These are phyloP conservation scores for Lagenaria siceraria DNA, from an alignment of 306 rosid species.

Conservation along the genomic window DNA sequence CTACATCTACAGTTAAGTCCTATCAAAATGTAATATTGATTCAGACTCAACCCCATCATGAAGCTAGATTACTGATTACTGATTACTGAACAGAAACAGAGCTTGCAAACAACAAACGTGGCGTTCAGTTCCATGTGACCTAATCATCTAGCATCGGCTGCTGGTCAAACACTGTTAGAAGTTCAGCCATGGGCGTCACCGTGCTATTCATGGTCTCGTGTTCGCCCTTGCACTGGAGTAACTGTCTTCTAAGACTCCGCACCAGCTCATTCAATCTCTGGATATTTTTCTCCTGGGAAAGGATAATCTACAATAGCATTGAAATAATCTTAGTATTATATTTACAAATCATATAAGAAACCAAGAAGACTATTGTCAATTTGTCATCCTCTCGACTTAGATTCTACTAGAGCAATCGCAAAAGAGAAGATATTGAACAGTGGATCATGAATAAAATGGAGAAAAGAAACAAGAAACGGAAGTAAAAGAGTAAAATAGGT, in stretches of 20 bases:
- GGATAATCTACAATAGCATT: conserved; percentile 34
- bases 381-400: neutral
- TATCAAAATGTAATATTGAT: neutral
- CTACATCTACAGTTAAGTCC: neutral
- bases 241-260: conserved; percentile 34
- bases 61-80: conserved; percentile 4
- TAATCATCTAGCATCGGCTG: conserved; percentile 40
- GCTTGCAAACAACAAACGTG: neutral
- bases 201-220: conserved; percentile 22
- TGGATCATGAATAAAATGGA: neutral
- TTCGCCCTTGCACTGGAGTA: conserved; percentile 33
- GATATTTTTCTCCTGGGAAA: conserved; percentile 55
- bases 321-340: neutral
- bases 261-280: conserved; percentile 41
- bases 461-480: neutral
- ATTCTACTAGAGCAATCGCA: neutral
- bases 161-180: conserved; percentile 34
- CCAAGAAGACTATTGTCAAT: neutral
- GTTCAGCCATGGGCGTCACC: conserved; percentile 25
- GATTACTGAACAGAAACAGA: neutral
- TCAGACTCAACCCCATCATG: neutral
- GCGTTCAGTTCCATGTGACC: neutral
- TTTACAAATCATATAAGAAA: neutral
- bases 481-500: neutral
- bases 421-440: neutral